A percentile compares a stretch with the other conserved stretches of the same genome.
phyloP scores from a whole-genome alignment of 2,329 filamentous ascomycete genomes.

The Colletotrichum costaricense region DNA sequence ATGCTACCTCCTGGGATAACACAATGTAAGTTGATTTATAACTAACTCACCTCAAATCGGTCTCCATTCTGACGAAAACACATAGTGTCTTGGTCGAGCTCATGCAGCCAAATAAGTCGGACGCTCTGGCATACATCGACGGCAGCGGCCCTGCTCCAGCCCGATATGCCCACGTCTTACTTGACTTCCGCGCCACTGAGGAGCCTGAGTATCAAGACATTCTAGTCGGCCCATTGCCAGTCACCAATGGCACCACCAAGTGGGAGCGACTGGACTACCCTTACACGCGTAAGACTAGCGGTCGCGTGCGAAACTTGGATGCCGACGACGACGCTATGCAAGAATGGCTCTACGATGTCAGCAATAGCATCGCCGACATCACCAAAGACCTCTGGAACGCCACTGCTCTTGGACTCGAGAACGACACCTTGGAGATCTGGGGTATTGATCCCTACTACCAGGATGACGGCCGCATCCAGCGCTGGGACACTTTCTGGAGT shows the following conservation, averaged over 20 bases:
- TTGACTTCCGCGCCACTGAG: constrained; percentile 53
- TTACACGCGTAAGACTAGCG: constrained; percentile 52
- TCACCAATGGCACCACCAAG: constrained; percentile 50
- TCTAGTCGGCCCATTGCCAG: constrained; percentile 60
- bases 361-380: constrained; percentile 46
- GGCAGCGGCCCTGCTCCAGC: constrained; percentile 46
- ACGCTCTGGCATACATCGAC: constrained; percentile 57
- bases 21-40: constrained; percentile 41
- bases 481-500: constrained; percentile 61
- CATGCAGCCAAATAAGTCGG: constrained; percentile 61
- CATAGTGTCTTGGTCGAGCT: constrained; percentile 48
- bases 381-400: constrained; percentile 57
- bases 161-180: constrained; percentile 56
- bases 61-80: background rate
- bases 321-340: constrained; percentile 46
- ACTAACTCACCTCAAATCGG: rapidly evolving
- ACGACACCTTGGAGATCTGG: constrained; percentile 54
- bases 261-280: constrained; percentile 54
- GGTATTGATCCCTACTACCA: constrained; percentile 57
- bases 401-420: constrained; percentile 47
- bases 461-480: constrained; percentile 52
- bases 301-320: constrained; percentile 52
- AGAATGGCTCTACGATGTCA: constrained; percentile 48
- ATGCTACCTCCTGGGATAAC: constrained; percentile 51
- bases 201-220: constrained; percentile 55